Evolutionary conservation across 2,329 filamentous ascomycete genomes (phyloP).

Genomic region (Zalaria obscura): DNA sequence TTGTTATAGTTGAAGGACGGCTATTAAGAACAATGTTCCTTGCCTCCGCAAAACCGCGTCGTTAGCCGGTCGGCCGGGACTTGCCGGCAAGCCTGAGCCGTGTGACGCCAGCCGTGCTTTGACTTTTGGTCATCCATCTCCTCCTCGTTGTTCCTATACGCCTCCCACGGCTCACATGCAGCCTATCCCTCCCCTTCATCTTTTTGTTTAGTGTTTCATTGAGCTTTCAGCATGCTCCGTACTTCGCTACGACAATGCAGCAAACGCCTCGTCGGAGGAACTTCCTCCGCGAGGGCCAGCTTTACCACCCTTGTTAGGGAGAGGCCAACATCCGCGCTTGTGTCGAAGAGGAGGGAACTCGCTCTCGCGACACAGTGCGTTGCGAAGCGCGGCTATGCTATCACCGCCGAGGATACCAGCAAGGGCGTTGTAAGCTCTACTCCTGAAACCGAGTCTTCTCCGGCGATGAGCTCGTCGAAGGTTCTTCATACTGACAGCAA

Average conservation of each 20-base stretch:
- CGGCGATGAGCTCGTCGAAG: background rate
- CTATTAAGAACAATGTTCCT: too few species aligned
- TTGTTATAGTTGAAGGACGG: too few species aligned
- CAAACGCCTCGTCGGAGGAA: conserved; percentile 47
- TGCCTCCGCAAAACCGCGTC: too few species aligned
- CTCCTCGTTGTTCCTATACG: too few species aligned
- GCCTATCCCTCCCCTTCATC: too few species aligned
- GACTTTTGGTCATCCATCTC: too few species aligned
- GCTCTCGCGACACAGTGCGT: conserved; percentile 25
- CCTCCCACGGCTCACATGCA: too few species aligned
- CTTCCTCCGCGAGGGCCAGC: conserved; percentile 31
- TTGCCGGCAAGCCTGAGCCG: too few species aligned
- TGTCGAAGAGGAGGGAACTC: conserved; percentile 33
- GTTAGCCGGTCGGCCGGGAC: too few species aligned
- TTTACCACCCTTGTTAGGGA: conserved; percentile 25
- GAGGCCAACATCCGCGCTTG: conserved; percentile 24
- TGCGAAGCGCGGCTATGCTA: conserved; percentile 42
- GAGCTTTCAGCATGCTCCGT: conserved; percentile 49
- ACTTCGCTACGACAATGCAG: conserved; percentile 51
- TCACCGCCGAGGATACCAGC: conserved; percentile 42
- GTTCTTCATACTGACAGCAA: conserved; percentile 5
- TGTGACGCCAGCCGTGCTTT: too few species aligned
- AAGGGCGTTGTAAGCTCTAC: conserved; percentile 43
- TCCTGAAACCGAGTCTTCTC: too few species aligned
- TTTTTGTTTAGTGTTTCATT: too few species aligned